Percentiles rank a stretch among this genome's conserved stretches.
phyloP scores from a whole-genome alignment of 306 rosid species.

The Vicia faba region DNA sequence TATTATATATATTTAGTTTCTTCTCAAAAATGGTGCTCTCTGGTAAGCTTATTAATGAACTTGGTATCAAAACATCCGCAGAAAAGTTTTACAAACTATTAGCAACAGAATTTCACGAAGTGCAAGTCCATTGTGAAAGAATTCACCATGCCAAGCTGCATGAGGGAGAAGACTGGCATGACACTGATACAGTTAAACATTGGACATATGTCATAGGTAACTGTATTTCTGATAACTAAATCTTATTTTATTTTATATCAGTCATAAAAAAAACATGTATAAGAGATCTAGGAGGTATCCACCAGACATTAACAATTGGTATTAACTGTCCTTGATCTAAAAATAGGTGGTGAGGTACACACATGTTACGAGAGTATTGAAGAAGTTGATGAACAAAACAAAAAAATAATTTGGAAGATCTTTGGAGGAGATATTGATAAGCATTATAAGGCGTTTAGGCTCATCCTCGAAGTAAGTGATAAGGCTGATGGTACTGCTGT shows the following conservation, averaged over 20 bases:
- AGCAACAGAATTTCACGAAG: conserved; percentile 10
- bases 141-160: too few species aligned
- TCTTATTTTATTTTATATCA: too few species aligned
- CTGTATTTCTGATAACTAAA: background rate
- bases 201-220: conserved; percentile 40
- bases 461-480: too few species aligned
- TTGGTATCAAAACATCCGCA: conserved; percentile 22
- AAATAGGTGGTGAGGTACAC: too few species aligned
- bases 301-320: too few species aligned
- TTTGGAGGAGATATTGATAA: too few species aligned
- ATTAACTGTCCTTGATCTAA: background rate
- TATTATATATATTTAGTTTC: background rate
- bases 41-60: conserved; percentile 19
- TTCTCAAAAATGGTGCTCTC: background rate
- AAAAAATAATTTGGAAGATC: background rate
- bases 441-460: too few species aligned
- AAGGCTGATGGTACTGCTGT: background rate
- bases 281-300: too few species aligned
- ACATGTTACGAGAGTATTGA: background rate
- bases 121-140: conserved; percentile 47
- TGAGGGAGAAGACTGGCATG: conserved; percentile 46
- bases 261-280: too few species aligned
- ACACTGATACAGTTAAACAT: background rate
- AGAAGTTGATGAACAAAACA: conserved; percentile 1
- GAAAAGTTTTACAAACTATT: conserved; percentile 30